Evolutionary conservation across 2,329 filamentous ascomycete species (phyloP).

Genomic region (Cercospora citrullina): DNA sequence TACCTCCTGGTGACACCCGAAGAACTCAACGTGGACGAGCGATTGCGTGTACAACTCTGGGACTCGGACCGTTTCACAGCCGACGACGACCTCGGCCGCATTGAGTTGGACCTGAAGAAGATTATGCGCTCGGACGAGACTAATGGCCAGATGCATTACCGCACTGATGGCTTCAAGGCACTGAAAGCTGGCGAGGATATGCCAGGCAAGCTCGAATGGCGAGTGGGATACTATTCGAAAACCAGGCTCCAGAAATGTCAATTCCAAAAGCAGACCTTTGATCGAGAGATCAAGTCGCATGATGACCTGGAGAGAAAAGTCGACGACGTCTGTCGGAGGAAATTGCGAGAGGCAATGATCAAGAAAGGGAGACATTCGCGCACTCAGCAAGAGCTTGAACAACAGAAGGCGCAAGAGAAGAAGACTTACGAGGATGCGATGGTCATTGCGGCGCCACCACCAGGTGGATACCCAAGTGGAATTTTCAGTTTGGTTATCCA

Average conservation of each 20-base stretch:
- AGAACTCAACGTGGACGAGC: slow-evolving; percentile 67
- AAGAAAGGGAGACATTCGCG: slow-evolving; percentile 50
- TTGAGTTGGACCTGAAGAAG: slow-evolving; percentile 66
- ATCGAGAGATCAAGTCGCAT: slow-evolving; percentile 58
- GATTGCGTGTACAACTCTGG: slow-evolving; percentile 70
- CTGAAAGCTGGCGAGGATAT: slow-evolving; percentile 66
- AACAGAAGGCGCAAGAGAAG: slow-evolving; percentile 68
- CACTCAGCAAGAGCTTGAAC: slow-evolving; percentile 57
- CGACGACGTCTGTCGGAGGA: slow-evolving; percentile 55
- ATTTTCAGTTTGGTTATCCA: slow-evolving; percentile 71
- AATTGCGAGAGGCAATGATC: slow-evolving; percentile 64
- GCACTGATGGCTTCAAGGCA: slow-evolving; percentile 65
- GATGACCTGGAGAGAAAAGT: slow-evolving; percentile 62
- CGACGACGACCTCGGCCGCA: slow-evolving; percentile 72
- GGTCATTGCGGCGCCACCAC: slow-evolving; percentile 67
- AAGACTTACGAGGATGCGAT: slow-evolving; percentile 60
- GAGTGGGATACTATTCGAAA: slow-evolving; percentile 71
- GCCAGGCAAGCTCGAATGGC: slow-evolving; percentile 69
- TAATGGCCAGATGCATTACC: slow-evolving; percentile 61
- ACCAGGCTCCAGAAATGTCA: slow-evolving; percentile 63
- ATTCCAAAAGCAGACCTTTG: slow-evolving; percentile 60
- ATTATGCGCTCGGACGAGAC: slow-evolving; percentile 62
- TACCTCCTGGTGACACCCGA: slow-evolving; percentile 69
- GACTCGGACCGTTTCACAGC: slow-evolving; percentile 72
- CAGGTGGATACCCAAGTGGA: slow-evolving; percentile 62